Evolutionary conservation across 208 protist genomes (phyloP).

Genomic region (Angomonas desouzai): DNA sequence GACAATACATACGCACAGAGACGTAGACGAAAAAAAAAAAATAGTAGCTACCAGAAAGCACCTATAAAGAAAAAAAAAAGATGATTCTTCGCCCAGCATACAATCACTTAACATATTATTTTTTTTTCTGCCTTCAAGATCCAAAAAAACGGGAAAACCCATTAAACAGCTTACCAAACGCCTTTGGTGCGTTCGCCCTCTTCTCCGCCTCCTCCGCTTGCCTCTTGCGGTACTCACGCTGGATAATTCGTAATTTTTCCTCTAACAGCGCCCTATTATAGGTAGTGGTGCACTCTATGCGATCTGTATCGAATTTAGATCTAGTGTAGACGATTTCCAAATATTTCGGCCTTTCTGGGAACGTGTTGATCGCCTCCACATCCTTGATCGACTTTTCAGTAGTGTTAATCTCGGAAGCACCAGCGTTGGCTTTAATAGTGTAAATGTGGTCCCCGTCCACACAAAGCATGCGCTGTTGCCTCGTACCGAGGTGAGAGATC

Average conservation of each 20-base stretch:
- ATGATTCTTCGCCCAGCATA: not conserved
- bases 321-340: conserved; percentile 76
- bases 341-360: conserved; percentile 73
- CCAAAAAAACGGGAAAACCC: conserved; percentile 2
- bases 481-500: conserved; percentile 71
- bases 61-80: conserved; percentile 8
- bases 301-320: conserved; percentile 62
- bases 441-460: conserved; percentile 84
- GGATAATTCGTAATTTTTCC: conserved; percentile 76
- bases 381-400: conserved; percentile 71
- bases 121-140: conserved; percentile 10
- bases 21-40: too few species aligned
- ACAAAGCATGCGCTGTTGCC: conserved; percentile 75
- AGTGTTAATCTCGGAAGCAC: conserved; percentile 37
- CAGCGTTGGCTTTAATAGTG: conserved; percentile 64
- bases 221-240: conserved; percentile 67
- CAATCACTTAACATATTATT: too few species aligned
- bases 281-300: conserved; percentile 79
- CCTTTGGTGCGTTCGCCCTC: conserved; percentile 4
- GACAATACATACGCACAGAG: too few species aligned
- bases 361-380: conserved; percentile 64
- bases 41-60: too few species aligned
- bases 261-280: conserved; percentile 81
- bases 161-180: conserved; percentile 2
- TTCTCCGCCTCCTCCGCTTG: conserved; percentile 34